A percentile compares a stretch with the other conserved stretches of the same genome.
Evolutionary conservation across 257 asterid species (phyloP).

Genomic region (Petunia axillaris): DNA sequence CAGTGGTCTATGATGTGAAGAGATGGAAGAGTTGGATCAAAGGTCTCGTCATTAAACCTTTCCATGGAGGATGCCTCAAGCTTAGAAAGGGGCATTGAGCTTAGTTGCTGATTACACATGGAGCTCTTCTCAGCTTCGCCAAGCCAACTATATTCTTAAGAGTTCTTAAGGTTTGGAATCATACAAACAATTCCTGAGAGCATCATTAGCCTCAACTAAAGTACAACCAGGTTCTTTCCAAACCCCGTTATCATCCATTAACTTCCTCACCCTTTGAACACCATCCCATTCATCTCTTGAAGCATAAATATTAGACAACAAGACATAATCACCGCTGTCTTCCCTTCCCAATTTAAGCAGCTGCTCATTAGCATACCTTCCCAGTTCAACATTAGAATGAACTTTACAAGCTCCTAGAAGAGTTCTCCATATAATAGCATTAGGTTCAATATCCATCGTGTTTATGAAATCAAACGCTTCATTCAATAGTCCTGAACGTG

Average conservation of each 20-base stretch:
- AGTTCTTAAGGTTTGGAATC: conserved; percentile 28
- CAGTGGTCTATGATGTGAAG: neutral
- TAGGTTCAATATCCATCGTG: conserved; percentile 62
- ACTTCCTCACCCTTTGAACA: conserved; percentile 57
- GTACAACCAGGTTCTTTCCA: conserved; percentile 65
- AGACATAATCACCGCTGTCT: conserved; percentile 69
- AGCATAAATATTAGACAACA: conserved; percentile 69
- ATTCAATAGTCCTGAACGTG: conserved; percentile 64
- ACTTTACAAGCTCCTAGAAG: conserved; percentile 69
- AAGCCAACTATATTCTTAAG: conserved; percentile 2
- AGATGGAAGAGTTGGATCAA: neutral
- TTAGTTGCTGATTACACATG: neutral
- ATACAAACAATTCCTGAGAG: conserved; percentile 35
- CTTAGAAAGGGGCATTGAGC: neutral
- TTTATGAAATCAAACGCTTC: conserved; percentile 67
- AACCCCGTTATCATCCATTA: conserved; percentile 69
- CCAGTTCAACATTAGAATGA: conserved; percentile 72
- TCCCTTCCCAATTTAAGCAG: conserved; percentile 52
- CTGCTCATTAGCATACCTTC: conserved; percentile 56
- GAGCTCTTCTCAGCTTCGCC: conserved; percentile 25
- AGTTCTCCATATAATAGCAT: conserved; percentile 77
- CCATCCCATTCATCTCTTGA: conserved; percentile 68
- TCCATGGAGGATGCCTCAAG: neutral
- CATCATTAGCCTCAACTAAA: conserved; percentile 39
- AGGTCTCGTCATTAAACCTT: neutral